Conservation (phyloP, 768 basidiomycete species). For the Lentinus tigrinus region DNA sequence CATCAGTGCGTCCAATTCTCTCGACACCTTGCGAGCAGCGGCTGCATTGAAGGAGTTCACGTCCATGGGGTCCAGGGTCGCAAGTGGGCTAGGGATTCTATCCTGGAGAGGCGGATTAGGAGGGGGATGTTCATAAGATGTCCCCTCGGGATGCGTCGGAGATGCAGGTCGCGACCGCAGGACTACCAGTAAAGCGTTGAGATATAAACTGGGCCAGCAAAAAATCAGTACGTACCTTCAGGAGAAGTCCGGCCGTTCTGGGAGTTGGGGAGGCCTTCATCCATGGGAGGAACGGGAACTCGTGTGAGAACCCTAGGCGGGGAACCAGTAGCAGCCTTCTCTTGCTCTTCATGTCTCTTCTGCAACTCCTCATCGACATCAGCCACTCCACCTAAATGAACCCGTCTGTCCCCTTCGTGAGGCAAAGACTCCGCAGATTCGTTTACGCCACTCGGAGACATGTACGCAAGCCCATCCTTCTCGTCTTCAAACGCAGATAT, state of each 20-base stretch:
- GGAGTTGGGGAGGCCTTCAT: not conserved
- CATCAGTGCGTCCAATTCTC: slow-evolving; percentile 60
- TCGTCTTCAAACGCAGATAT: slow-evolving; percentile 21
- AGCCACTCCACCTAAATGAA: slow-evolving; percentile 42
- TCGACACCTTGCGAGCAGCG: slow-evolving; percentile 64
- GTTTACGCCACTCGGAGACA: slow-evolving; percentile 17
- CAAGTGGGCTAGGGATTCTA: slow-evolving; percentile 4
- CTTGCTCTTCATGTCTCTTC: slow-evolving; percentile 11
- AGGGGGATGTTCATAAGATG: not conserved
- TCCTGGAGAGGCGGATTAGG: slow-evolving; percentile 7
- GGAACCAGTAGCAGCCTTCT: not conserved
- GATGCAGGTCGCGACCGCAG: slow-evolving; percentile 1
- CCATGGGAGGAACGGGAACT: not conserved
- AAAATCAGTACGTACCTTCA: slow-evolving; percentile 2
- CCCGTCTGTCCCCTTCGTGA: slow-evolving; percentile 33
- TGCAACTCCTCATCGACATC: slow-evolving; percentile 40
- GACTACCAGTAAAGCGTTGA: not conserved
- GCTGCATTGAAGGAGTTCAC: slow-evolving; percentile 51
- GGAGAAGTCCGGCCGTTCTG: not conserved
- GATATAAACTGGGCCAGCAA: no score
- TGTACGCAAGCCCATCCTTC: slow-evolving; percentile 29
- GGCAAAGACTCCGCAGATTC: slow-evolving; percentile 6
- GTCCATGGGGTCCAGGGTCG: slow-evolving; percentile 1
- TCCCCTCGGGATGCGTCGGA: not conserved
- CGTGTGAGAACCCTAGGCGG: slow-evolving; percentile 15